Base-by-base conservation (phyloP, 23 red algal genomes). In the Pyropia haitanensis region DNA sequence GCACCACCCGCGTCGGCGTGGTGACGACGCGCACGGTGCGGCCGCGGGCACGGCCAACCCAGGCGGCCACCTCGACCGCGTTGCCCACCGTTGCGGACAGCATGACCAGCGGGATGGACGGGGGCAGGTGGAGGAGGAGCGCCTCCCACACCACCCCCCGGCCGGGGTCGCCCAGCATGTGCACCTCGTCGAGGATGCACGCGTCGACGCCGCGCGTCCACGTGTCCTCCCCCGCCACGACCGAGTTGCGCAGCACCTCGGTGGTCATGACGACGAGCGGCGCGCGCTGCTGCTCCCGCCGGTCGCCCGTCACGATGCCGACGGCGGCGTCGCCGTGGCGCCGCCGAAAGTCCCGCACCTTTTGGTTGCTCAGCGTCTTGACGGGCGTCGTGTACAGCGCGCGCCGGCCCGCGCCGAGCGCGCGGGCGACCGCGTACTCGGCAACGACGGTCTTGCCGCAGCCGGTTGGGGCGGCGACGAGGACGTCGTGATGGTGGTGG, bases 111-210 rank as follows among this genome's bases (percentile, higher is more conserved):
- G 64, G 80, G 19, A 87, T 72, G 50, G 53, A 18, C 14, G 60
- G 22, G 16, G 90, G 90, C 14, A 95, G 65, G 56, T 88, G 71
- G 25, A 95, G 87, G 49, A 95, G 81, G 0, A 84, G 63, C 74
- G 87, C 90, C 53, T 95, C 90, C 90, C 90, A 95, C 22, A 95
- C 81, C 25, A 95, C 90, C 12, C 90, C 90, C 24, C 90, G 90
- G 65, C 87, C 90, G 51, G 81, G 79, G 75, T 95, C 77, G 63
- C 81, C 87, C 27, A 87, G 56, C 73, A 78, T 88, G 67, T 95
- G 90, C 66, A 83, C 83, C 30, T 95, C 90, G 68, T 95, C 90
- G 60, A 95, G 87, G 20, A 95, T 80, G 46, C 87, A 81, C 62
- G 70, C 78, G 31, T 85, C 84, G 55, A 95, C 67, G 49, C 87